These are phyloP conservation scores for Phascolomyces articulosus DNA, from an alignment of 371 early-diverging fungal species.

Conservation along the genomic window DNA sequence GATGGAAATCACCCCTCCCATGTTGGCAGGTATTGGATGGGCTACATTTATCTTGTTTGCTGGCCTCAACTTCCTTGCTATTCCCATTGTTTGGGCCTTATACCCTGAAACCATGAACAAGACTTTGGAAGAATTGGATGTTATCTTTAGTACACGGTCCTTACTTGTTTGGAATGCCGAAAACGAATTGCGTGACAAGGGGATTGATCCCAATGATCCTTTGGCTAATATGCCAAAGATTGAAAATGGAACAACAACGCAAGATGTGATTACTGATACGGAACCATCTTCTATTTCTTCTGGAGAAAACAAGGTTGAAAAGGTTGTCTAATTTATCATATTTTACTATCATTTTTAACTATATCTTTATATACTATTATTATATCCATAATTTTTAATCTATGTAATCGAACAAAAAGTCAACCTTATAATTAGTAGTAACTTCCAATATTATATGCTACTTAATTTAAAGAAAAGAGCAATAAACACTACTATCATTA, in stretches of 20 bases:
- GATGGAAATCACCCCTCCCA: slow-evolving; percentile 45
- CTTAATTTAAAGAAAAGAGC: too few relatives aligned
- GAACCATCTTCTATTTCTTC: neutral
- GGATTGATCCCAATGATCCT: slow-evolving; percentile 19
- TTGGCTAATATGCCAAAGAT: neutral
- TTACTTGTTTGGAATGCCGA: slow-evolving; percentile 46
- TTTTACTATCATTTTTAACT: too few relatives aligned
- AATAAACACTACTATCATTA: too few relatives aligned
- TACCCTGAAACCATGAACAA: slow-evolving; percentile 44
- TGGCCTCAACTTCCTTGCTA: slow-evolving; percentile 40
- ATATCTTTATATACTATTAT: too few relatives aligned
- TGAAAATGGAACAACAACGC: neutral
- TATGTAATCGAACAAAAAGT: too few relatives aligned
- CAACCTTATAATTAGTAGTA: too few relatives aligned
- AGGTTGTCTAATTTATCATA: neutral
- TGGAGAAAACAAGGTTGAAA: neutral
- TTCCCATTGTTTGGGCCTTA: slow-evolving; percentile 37
- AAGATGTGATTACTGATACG: neutral
- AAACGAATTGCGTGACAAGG: slow-evolving; percentile 26
- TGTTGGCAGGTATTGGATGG: slow-evolving; percentile 43
- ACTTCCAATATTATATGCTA: too few relatives aligned
- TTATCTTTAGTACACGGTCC: slow-evolving; percentile 41
- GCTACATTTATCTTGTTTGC: slow-evolving; percentile 46
- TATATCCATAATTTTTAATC: too few relatives aligned
- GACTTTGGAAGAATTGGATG: slow-evolving; percentile 44